Percentiles rank a stretch among this genome's conserved stretches.
phyloP scores from a whole-genome alignment of 805 yeast genomes.

The Starmerella bombi region DNA sequence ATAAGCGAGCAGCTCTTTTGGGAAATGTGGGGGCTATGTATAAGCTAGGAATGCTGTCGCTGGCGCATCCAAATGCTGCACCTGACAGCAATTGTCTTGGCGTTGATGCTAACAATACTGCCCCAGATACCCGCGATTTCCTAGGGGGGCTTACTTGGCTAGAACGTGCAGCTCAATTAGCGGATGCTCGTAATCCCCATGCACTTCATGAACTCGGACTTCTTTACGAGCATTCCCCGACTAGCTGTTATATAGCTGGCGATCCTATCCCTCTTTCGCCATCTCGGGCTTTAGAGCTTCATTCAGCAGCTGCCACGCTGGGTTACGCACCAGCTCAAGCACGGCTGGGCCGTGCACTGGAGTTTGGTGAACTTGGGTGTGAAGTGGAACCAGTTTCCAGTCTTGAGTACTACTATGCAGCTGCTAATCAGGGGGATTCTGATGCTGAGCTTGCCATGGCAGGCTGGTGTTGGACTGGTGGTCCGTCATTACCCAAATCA shows the following conservation, averaged over 20 bases:
- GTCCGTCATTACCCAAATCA: conserved; percentile 47
- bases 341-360: conserved; percentile 58
- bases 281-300: conserved; percentile 39
- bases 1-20: conserved; percentile 45
- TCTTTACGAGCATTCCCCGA: conserved; percentile 36
- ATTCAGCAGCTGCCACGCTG: conserved; percentile 37
- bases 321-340: conserved; percentile 57
- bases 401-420: conserved; percentile 60
- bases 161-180: conserved; percentile 35
- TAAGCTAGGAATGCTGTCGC: conserved; percentile 51
- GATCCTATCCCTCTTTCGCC: conserved; percentile 22
- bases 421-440: conserved; percentile 51
- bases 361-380: conserved; percentile 48
- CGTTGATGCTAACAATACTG: background rate
- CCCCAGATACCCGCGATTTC: conserved; percentile 26
- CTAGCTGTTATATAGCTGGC: conserved; percentile 34
- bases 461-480: conserved; percentile 60
- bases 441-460: conserved; percentile 59
- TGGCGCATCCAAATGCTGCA: background rate
- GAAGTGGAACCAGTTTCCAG: conserved; percentile 43
- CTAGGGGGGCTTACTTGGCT: conserved; percentile 40
- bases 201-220: conserved; percentile 47
- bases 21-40: conserved; percentile 59
- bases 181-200: conserved; percentile 38
- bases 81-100: too few species aligned